These are phyloP conservation scores for Chalciporus chontae DNA, from an alignment of 768 basidiomycete species.

Conservation along the genomic window DNA sequence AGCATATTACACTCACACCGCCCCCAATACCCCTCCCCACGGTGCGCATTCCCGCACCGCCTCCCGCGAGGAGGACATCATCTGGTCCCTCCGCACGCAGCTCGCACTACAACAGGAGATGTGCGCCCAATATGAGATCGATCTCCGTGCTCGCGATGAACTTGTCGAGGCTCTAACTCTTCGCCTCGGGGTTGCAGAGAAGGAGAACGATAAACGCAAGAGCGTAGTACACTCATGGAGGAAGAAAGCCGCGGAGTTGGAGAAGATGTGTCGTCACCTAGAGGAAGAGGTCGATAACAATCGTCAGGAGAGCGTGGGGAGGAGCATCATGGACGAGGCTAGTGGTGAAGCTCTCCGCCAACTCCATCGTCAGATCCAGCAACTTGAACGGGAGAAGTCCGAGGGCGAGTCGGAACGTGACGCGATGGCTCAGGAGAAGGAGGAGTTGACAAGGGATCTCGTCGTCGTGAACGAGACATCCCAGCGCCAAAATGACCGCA, in stretches of 20 bases:
- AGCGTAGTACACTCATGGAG: constrained; percentile 58
- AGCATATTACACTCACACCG: constrained; percentile 75
- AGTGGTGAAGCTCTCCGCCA: constrained; percentile 75
- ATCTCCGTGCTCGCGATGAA: constrained; percentile 71
- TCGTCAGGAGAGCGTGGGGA: constrained; percentile 74
- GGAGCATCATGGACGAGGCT: constrained; percentile 81
- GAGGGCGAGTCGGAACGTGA: constrained; percentile 34
- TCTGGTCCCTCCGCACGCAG: constrained; percentile 72
- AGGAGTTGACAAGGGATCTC: constrained; percentile 41
- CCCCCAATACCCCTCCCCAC: constrained; percentile 60
- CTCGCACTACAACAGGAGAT: constrained; percentile 72
- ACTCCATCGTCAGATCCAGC: constrained; percentile 75
- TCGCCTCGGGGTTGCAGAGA: constrained; percentile 53
- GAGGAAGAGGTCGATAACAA: constrained; percentile 89
- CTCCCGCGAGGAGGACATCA: constrained; percentile 68
- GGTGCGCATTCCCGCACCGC: constrained; percentile 52
- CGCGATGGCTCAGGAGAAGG: neutral
- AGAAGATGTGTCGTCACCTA: constrained; percentile 57
- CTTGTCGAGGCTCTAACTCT: constrained; percentile 57
- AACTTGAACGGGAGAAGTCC: constrained; percentile 64
- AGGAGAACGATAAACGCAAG: constrained; percentile 61
- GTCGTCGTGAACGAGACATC: constrained; percentile 46
- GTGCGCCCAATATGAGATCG: constrained; percentile 72
- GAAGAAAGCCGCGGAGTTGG: constrained; percentile 74
- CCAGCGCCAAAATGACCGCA: constrained; percentile 22